Evolutionary conservation across 2,329 filamentous ascomycete species (phyloP).

Genomic region (Venturia effusa): DNA sequence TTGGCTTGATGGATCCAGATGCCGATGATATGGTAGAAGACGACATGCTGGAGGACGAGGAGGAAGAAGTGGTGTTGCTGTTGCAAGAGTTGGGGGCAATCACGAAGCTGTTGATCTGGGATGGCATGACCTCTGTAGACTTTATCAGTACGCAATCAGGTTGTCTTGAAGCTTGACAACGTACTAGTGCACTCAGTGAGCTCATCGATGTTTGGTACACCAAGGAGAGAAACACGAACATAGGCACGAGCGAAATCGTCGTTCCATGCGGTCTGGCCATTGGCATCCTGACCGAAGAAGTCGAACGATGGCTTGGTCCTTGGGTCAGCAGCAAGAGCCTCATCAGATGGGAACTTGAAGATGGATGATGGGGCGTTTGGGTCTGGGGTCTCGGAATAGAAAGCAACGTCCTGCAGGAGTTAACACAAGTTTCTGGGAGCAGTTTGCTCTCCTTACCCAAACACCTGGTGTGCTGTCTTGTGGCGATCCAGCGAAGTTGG

Average conservation of each 20-base stretch:
- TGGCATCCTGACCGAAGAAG: conserved; percentile 5
- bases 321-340: conserved; percentile 2
- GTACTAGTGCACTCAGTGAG: conserved; percentile 17
- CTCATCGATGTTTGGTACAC: conserved; percentile 19
- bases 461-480: conserved; percentile 14
- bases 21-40: neutral
- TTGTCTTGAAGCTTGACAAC: conserved; percentile 10
- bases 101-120: neutral
- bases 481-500: conserved; percentile 15
- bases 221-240: conserved; percentile 16
- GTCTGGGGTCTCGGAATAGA: conserved; percentile 17
- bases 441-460: too few relatives aligned
- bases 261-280: conserved; percentile 5
- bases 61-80: neutral
- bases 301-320: neutral
- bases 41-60: neutral
- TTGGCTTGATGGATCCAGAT: neutral
- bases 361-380: conserved; percentile 14
- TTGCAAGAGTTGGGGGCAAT: neutral
- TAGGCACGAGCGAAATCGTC: conserved; percentile 16
- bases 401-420: conserved; percentile 18
- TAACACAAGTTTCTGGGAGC: too few relatives aligned
- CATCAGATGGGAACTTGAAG: conserved; percentile 17
- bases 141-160: neutral
- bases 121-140: neutral